Evolutionary conservation across 495 filamentous ascomycete genomes (phyloP).

Genomic region (Wilcoxina mikolae): DNA sequence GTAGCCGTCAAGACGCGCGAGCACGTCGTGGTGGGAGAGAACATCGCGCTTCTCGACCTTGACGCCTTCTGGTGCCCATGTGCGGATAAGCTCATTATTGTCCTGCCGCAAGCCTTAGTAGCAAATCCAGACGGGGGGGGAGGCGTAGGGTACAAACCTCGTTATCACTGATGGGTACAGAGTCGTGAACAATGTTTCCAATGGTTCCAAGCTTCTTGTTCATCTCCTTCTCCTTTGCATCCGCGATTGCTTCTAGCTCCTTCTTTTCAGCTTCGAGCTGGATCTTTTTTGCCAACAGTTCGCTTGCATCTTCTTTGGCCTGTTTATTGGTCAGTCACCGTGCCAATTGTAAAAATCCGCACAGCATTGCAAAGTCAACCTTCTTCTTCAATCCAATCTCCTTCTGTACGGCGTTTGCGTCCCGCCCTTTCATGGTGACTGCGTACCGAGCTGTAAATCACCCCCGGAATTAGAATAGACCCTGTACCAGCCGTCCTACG

Average conservation of each 20-base stretch:
- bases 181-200: conserved; percentile 87
- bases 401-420: conserved; percentile 78
- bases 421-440: conserved; percentile 59
- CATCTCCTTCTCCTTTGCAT: conserved; percentile 56
- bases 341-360: not conserved
- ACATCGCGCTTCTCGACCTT: conserved; percentile 52
- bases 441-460: conserved; percentile 51
- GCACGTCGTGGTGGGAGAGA: conserved; percentile 88
- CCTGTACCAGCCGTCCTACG: not conserved
- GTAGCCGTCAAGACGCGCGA: conserved; percentile 75
- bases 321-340: conserved; percentile 25
- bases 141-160: conserved; percentile 40
- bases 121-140: not conserved
- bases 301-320: conserved; percentile 72
- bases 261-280: conserved; percentile 68
- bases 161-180: conserved; percentile 77
- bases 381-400: conserved; percentile 88
- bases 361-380: conserved; percentile 30
- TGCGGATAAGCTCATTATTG: conserved; percentile 59
- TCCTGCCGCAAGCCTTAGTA: conserved; percentile 39
- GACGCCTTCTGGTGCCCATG: conserved; percentile 64
- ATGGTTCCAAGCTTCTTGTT: conserved; percentile 66
- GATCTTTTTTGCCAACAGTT: conserved; percentile 58
- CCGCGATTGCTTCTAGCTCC: conserved; percentile 53
- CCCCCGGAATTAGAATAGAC: not conserved